Base-by-base conservation (phyloP, 1,284 basidiomycete species). In the Mycosarcoma mackinlayi region DNA sequence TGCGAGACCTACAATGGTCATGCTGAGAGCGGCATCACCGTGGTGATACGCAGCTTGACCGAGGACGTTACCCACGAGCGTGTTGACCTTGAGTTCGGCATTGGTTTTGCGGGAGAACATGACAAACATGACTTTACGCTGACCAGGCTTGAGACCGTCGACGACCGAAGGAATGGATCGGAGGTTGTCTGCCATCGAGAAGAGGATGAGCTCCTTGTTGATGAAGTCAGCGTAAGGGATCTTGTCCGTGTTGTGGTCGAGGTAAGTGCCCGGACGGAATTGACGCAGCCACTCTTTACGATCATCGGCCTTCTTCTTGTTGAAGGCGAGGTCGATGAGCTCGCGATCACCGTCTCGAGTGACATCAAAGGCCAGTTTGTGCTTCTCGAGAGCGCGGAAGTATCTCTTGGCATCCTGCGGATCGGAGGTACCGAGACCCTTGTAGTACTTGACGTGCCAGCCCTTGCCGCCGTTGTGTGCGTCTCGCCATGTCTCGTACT, bases 171-270 rank as follows among this genome's bases (percentile, higher is more conserved):
- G 92, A 93, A 18, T 96, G 92, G 75, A 98, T 94, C 18, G 95
- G 94, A 77, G 93, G 92, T 76, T 98, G 83, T 99, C 96, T 4
- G 96, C 96, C 93, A 98, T 98, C 3, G 95, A 98, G 87, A 98
- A 99, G 25, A 98, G 87, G 70, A 99, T 98, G 44, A 99, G 86
- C 83, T 99, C 96, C 84, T 90, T 93, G 86, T 99, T 98, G 85
- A 99, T 94, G 82, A 99, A 99, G 80, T 99, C 94, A 2, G 90
- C 88, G 80, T 91, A 91, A 0, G 92, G 89, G 58, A 99, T 91
- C 78, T 92, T 89, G 51, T 91, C 88, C 44, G 92, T 88, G 67
- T 90, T 89, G 84, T 98, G 95, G 83, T 98, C 90, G 27, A 99
- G 87, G 84, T 87, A 98, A 1, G 96, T 98, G 33, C 96, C 96